Evolutionary conservation across 2,329 filamentous ascomycete genomes (phyloP).

Genomic region (Neoascochyta sp.): DNA sequence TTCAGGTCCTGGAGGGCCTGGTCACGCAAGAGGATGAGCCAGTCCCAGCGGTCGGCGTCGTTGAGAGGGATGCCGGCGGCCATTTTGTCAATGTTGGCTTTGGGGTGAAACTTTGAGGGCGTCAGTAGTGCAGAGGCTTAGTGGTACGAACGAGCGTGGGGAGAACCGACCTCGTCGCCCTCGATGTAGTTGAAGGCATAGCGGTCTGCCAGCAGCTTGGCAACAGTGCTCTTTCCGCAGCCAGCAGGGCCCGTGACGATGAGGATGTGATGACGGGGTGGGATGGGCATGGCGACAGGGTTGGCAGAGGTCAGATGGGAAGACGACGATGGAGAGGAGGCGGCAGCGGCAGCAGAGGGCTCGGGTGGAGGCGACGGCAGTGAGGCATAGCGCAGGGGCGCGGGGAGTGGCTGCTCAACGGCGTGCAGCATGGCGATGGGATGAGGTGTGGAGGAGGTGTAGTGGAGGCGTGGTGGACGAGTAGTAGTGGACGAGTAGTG

Average conservation of each 20-base stretch:
- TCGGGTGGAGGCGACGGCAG: slow-evolving; percentile 30
- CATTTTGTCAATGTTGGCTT: slow-evolving; percentile 73
- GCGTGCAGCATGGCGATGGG: slow-evolving; percentile 35
- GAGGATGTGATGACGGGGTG: slow-evolving; percentile 47
- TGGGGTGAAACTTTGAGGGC: slow-evolving; percentile 46
- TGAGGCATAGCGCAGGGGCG: slow-evolving; percentile 29
- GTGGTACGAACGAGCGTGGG: not conserved
- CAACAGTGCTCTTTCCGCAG: slow-evolving; percentile 53
- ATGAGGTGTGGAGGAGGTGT: no score
- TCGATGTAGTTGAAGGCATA: slow-evolving; percentile 49
- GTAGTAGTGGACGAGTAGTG: slow-evolving; percentile 2
- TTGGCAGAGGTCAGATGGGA: slow-evolving; percentile 13
- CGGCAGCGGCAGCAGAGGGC: slow-evolving; percentile 26
- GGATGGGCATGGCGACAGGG: slow-evolving; percentile 24
- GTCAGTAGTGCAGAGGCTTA: not conserved
- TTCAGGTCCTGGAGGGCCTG: slow-evolving; percentile 40
- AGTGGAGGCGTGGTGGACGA: slow-evolving; percentile 4
- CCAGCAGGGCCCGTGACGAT: slow-evolving; percentile 53
- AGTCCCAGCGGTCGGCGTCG: slow-evolving; percentile 95
- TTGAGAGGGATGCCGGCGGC: slow-evolving; percentile 75
- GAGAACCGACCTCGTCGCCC: slow-evolving; percentile 49
- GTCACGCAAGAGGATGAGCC: slow-evolving; percentile 61
- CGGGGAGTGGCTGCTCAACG: slow-evolving; percentile 25
- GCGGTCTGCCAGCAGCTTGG: slow-evolving; percentile 43
- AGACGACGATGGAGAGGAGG: slow-evolving; percentile 22